Evolutionary conservation across 1,284 basidiomycete genomes (phyloP).

Genomic region (Microstroma glucosiphilum): DNA sequence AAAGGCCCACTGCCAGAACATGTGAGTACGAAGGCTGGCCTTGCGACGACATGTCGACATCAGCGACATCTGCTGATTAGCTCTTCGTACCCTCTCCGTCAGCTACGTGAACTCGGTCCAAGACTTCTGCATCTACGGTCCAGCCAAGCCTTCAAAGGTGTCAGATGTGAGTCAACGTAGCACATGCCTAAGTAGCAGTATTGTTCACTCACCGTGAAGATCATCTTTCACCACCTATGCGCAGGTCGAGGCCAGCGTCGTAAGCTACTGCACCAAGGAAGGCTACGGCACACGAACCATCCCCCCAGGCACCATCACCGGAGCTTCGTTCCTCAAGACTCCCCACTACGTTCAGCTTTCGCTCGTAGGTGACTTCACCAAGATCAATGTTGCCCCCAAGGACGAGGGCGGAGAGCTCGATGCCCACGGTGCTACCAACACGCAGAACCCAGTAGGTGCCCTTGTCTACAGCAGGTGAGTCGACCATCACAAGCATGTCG

Average conservation of each 20-base stretch:
- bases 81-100: neutral
- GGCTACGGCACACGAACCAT: constrained; percentile 60
- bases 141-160: neutral
- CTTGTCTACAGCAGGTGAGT: constrained; percentile 41
- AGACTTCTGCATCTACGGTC: constrained; percentile 6
- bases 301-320: constrained; percentile 66
- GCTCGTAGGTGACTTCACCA: constrained; percentile 49
- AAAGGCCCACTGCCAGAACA: constrained; percentile 36
- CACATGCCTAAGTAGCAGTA: neutral
- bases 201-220: too few species aligned
- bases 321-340: constrained; percentile 62
- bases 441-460: constrained; percentile 42
- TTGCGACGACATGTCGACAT: constrained; percentile 7
- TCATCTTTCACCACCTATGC: constrained; percentile 30
- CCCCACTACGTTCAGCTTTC: constrained; percentile 21
- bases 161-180: neutral
- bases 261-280: constrained; percentile 64
- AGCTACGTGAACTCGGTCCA: constrained; percentile 2
- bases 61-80: neutral
- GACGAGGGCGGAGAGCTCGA: constrained; percentile 52
- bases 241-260: constrained; percentile 51
- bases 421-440: constrained; percentile 31
- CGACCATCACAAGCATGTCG: constrained; percentile 11
- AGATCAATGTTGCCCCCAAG: constrained; percentile 40
- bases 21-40: constrained; percentile 37